Conservation (phyloP, 192 early-diverging fungal species). For the Podila clonocystis region DNA sequence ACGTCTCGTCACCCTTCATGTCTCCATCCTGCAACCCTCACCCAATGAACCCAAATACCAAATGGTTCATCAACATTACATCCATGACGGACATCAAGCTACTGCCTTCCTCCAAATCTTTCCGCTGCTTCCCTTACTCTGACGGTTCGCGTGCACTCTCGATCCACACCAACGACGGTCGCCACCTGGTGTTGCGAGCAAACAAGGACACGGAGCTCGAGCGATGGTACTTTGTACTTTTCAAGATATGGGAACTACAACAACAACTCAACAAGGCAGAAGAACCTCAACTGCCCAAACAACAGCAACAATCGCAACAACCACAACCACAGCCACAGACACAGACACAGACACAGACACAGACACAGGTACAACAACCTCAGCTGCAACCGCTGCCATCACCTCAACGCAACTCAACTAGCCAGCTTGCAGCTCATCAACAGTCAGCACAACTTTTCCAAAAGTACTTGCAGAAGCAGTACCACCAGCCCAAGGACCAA, state of each 20-base stretch:
- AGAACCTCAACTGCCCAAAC: neutral
- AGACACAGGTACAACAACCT: neutral
- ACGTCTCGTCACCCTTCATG: constrained; percentile 35
- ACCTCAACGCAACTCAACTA: neutral
- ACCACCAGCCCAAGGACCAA: constrained; percentile 2
- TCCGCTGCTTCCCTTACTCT: constrained; percentile 11
- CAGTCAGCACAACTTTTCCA: constrained; percentile 37
- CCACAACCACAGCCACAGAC: neutral
- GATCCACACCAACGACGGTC: constrained; percentile 24
- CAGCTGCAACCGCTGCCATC: neutral
- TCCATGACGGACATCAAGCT: constrained; percentile 16
- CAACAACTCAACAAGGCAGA: constrained; percentile 1
- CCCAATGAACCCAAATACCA: constrained; percentile 41
- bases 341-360: too few relatives aligned
- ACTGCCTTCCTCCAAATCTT: constrained; percentile 2
- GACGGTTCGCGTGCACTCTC: constrained; percentile 10
- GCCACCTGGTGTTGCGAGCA: constrained; percentile 17
- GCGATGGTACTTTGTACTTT: constrained; percentile 35
- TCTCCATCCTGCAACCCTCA: constrained; percentile 11
- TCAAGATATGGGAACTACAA: constrained; percentile 30
- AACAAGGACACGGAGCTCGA: constrained; percentile 36
- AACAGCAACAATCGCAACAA: neutral
- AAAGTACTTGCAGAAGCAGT: constrained; percentile 29
- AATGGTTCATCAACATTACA: constrained; percentile 31
- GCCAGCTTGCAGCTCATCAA: constrained; percentile 33